Evolutionary conservation across 164 flowering plant genomes (phyloP).

Genomic region (Nymphaea thermarum): DNA sequence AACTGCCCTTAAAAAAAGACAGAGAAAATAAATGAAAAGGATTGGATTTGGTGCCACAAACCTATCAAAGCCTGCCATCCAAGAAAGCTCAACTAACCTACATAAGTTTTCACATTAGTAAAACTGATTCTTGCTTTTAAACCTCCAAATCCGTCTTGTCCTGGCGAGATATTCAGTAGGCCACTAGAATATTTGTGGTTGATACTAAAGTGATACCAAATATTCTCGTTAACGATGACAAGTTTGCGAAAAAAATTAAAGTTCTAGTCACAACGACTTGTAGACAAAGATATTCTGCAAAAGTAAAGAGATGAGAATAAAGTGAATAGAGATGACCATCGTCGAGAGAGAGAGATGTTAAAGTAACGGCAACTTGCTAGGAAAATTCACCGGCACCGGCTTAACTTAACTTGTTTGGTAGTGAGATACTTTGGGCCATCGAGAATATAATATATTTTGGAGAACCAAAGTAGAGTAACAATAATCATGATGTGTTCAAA

Average conservation of each 20-base stretch:
- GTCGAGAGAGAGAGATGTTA: background rate
- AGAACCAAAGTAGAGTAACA: background rate
- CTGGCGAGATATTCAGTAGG: background rate
- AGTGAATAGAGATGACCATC: background rate
- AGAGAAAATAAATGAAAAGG: no score
- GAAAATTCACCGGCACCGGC: background rate
- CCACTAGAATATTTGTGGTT: background rate
- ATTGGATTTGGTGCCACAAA: no score
- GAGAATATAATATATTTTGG: background rate
- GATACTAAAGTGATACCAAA: background rate
- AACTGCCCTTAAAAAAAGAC: no score
- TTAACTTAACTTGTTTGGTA: no score
- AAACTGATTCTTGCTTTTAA: background rate
- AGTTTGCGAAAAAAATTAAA: no score
- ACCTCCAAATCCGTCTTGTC: background rate
- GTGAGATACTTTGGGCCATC: background rate
- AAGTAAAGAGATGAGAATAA: background rate
- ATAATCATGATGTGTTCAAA: background rate
- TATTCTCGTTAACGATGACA: background rate
- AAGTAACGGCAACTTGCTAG: no score
- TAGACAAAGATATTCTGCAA: background rate
- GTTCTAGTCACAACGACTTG: background rate
- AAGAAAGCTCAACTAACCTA: no score
- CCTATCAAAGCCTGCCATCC: no score
- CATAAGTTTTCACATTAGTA: background rate